Conservation (phyloP, 768 basidiomycete genomes). For the Russula emetica region DNA sequence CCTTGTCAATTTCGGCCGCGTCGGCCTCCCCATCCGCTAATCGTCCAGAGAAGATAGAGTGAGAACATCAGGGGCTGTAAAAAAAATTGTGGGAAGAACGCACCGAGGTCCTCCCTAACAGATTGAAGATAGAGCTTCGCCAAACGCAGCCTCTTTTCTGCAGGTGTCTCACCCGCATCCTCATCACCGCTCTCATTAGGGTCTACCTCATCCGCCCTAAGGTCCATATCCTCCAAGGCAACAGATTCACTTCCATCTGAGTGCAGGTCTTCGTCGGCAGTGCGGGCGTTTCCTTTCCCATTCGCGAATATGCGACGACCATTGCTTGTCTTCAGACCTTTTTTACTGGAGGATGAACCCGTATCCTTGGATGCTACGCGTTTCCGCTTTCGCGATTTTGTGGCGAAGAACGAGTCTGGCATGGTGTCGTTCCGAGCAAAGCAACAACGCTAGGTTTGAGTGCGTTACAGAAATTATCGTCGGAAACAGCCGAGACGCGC, state of each 20-base stretch:
- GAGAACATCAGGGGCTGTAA: background rate
- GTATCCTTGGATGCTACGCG: slow-evolving; percentile 40
- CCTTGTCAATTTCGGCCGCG: slow-evolving; percentile 92
- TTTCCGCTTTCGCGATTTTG: slow-evolving; percentile 61
- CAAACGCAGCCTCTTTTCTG: slow-evolving; percentile 85
- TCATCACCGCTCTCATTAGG: slow-evolving; percentile 71
- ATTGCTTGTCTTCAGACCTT: slow-evolving; percentile 32
- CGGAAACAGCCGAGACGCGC: slow-evolving; percentile 10
- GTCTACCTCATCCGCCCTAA: slow-evolving; percentile 52
- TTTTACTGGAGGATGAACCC: slow-evolving; percentile 34
- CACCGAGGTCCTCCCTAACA: slow-evolving; percentile 69
- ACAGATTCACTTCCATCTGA: slow-evolving; percentile 51
- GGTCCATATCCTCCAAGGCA: slow-evolving; percentile 72
- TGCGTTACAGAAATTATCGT: background rate
- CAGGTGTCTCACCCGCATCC: slow-evolving; percentile 84
- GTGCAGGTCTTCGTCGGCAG: slow-evolving; percentile 57
- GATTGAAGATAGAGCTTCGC: slow-evolving; percentile 87
- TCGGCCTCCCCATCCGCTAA: slow-evolving; percentile 87
- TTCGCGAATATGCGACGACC: slow-evolving; percentile 22
- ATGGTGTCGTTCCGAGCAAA: slow-evolving; percentile 38
- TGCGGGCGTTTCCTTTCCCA: slow-evolving; percentile 29
- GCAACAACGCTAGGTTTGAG: background rate
- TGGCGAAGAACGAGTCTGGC: slow-evolving; percentile 82
- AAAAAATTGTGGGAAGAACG: slow-evolving; percentile 27
- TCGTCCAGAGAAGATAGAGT: background rate